phyloP scores from a whole-genome alignment of 23 red algal species.

The Agarophyton chilense region DNA sequence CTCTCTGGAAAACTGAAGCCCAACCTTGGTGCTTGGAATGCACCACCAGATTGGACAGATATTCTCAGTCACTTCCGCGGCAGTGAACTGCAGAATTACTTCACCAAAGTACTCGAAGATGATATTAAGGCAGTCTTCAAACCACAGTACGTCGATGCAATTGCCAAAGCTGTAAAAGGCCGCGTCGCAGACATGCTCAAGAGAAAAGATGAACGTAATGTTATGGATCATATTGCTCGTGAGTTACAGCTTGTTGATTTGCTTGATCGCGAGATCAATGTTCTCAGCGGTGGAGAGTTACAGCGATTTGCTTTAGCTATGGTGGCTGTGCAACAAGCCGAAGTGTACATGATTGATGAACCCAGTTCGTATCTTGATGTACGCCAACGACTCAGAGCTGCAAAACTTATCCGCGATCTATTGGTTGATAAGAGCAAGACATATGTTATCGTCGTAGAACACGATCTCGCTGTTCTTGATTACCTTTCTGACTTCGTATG shows the following conservation, averaged over 20 bases:
- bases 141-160: conserved; percentile 98
- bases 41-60: conserved; percentile 98
- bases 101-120: conserved; percentile 88
- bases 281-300: conserved; percentile 93
- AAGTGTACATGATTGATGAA: conserved; percentile 99
- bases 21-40: conserved; percentile 87
- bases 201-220: conserved; percentile 82
- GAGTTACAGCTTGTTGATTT: conserved; percentile 82
- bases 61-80: conserved; percentile 97
- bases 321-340: conserved; percentile 84
- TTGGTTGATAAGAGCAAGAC: conserved; percentile 74
- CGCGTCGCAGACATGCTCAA: conserved; percentile 66
- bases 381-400: conserved; percentile 89
- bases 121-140: conserved; percentile 97
- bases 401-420: conserved; percentile 87
- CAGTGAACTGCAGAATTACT: conserved; percentile 98
- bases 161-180: conserved; percentile 90
- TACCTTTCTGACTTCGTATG: conserved; percentile 99
- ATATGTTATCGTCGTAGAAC: conserved; percentile 99
- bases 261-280: conserved; percentile 83
- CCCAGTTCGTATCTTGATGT: conserved; percentile 97
- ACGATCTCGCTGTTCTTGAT: conserved; percentile 97
- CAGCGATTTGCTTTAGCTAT: conserved; percentile 94
- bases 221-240: conserved; percentile 65
- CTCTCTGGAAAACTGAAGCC: conserved; percentile 93